Percentiles rank a stretch among this genome's conserved stretches.
These are phyloP conservation scores for Trichoderma sp. DNA, from an alignment of 2,329 filamentous ascomycete genomes.

Conservation along the genomic window DNA sequence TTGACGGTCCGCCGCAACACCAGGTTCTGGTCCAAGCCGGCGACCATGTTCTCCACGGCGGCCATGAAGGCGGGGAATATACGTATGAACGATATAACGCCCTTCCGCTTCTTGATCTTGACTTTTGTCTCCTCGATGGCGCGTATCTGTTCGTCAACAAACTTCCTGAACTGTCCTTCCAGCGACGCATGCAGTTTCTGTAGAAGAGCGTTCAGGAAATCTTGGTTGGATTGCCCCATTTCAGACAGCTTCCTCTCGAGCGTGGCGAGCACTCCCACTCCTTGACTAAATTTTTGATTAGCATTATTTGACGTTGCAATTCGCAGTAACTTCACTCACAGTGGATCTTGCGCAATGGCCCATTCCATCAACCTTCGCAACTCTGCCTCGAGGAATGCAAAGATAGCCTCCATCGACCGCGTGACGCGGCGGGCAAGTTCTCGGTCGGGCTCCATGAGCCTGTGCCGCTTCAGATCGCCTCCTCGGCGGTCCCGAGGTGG, in stretches of 20 bases:
- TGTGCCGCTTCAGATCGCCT: conserved; percentile 71
- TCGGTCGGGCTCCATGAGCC: conserved; percentile 85
- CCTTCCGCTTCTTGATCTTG: conserved; percentile 97
- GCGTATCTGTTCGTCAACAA: conserved; percentile 91
- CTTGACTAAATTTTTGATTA: conserved; percentile 63
- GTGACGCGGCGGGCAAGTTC: conserved; percentile 81
- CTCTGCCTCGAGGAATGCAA: conserved; percentile 77
- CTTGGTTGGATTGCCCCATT: conserved; percentile 87
- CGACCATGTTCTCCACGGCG: conserved; percentile 81
- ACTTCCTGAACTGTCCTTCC: conserved; percentile 77
- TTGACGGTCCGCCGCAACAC: conserved; percentile 77
- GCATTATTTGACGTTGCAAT: neutral
- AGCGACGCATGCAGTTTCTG: conserved; percentile 78
- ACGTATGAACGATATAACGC: conserved; percentile 92
- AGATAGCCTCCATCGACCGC: conserved; percentile 87
- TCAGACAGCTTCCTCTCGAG: conserved; percentile 78
- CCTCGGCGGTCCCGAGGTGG: conserved; percentile 69
- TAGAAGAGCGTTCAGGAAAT: conserved; percentile 78
- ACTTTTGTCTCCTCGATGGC: conserved; percentile 98
- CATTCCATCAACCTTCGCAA: conserved; percentile 81
- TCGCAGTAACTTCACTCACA: conserved; percentile 59
- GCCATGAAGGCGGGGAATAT: conserved; percentile 87
- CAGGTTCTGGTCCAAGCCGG: conserved; percentile 57
- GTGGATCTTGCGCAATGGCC: conserved; percentile 75
- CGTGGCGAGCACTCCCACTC: conserved; percentile 79